These are phyloP conservation scores for Capsicum pubescens DNA, from an alignment of 257 asterid genomes.

Conservation along the genomic window DNA sequence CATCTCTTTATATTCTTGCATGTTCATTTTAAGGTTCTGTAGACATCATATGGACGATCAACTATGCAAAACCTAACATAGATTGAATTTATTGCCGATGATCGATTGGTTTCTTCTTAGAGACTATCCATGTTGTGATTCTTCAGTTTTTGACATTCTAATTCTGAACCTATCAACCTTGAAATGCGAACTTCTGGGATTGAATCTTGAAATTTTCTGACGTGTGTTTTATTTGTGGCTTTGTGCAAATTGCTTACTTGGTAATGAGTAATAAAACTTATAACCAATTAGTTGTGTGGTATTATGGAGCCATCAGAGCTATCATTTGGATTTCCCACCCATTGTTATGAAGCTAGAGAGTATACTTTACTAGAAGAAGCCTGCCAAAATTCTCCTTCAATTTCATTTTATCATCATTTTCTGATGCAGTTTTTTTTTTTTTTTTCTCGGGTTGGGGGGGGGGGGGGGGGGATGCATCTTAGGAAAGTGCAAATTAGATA, in stretches of 20 bases:
- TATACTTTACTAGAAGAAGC: neutral
- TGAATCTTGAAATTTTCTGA: slow-evolving; percentile 22
- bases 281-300: slow-evolving; percentile 15
- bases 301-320: slow-evolving; percentile 16
- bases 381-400: neutral
- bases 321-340: slow-evolving; percentile 16
- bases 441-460: neutral
- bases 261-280: neutral
- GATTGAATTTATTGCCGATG: neutral
- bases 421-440: neutral
- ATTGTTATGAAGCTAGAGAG: neutral
- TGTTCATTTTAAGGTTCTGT: slow-evolving; percentile 4
- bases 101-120: slow-evolving; percentile 9
- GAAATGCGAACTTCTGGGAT: neutral
- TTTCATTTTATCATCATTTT: neutral
- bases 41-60: neutral
- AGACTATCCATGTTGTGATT: slow-evolving; percentile 3
- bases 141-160: neutral
- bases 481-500: neutral
- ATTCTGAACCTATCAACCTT: neutral
- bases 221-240: neutral
- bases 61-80: slow-evolving; percentile 3
- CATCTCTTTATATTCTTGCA: neutral
- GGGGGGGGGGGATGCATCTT: neutral
- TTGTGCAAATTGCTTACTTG: slow-evolving; percentile 18